Base-by-base conservation (phyloP, 2,329 filamentous ascomycete genomes). In the Trichoderma lentiforme region DNA sequence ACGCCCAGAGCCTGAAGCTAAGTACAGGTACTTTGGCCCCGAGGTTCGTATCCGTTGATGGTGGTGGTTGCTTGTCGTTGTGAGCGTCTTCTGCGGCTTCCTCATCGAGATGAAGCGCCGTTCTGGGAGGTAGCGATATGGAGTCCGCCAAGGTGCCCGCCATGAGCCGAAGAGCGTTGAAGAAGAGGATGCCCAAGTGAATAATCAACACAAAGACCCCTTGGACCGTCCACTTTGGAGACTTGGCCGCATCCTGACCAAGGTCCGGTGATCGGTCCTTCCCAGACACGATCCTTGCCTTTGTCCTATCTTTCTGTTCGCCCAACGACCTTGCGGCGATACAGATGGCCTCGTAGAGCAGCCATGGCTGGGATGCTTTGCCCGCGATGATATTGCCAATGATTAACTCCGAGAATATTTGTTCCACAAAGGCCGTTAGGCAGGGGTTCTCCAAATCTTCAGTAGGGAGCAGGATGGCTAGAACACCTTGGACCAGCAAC, bases 381-480 rank as follows among this genome's bases (percentile, higher is more conserved):
- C 91, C 92, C 77, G 91, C 90, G 76, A 98, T 86, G 72, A 92
- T 88, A 76, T 93, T 94, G 74, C 93, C 93, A 74, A 99, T 86
- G 74, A 98, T 93, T 80, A 97, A 90, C 81, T 98, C 94, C 7
- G 94, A 93, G 73, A 98, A 86, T 75, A 98, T 92, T 82, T 98
- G 94, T 70, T 91, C 90, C 74, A 98, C 92, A 73, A 99, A 85
- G 43, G 93, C 88, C 71, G 93, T 92, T 77, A 98, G 85, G 80
- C 93, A 97, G 69, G 89, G 89, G 80, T 97, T 98, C 78, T 95
- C 90, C 51, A 98, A 85, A 80, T 98, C 95, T 78, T 98, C 95
- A 18, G 94, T 96, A 11, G 96, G 96, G 24, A 99, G 86, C 18
- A 99, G 87, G 67, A 97, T 86, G 28, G 93, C 91, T 73, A 99